Evolutionary conservation across 148 eudicot species (phyloP).

Genomic region (Silene uniflora): DNA sequence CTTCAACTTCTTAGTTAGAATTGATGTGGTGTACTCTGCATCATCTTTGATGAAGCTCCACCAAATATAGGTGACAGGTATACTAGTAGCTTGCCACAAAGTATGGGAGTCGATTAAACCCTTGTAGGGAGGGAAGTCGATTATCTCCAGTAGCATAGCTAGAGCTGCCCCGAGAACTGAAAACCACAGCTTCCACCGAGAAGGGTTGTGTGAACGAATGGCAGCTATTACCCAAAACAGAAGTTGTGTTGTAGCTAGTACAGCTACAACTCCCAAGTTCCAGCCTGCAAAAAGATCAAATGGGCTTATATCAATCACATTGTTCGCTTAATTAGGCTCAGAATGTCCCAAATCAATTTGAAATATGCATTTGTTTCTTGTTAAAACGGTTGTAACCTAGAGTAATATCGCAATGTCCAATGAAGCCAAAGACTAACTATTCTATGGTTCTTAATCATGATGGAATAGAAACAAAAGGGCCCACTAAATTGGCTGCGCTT

Average conservation of each 20-base stretch:
- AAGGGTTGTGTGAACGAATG: conserved; percentile 42
- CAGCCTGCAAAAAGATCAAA: conserved; percentile 30
- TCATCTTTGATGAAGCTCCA: conserved; percentile 85
- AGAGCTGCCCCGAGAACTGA: conserved; percentile 43
- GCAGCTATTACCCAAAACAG: conserved; percentile 58
- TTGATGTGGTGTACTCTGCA: conserved; percentile 45
- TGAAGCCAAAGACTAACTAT: too few species aligned
- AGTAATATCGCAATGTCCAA: too few species aligned
- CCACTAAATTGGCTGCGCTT: background rate
- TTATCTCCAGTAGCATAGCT: conserved; percentile 45
- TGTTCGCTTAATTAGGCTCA: too few species aligned
- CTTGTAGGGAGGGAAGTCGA: conserved; percentile 63
- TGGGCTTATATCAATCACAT: background rate
- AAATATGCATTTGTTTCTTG: background rate
- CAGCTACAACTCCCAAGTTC: conserved; percentile 43
- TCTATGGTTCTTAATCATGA: too few species aligned
- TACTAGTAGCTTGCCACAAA: conserved; percentile 53
- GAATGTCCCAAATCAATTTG: background rate
- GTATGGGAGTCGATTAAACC: conserved; percentile 67
- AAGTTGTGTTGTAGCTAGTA: conserved; percentile 36
- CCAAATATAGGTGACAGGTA: conserved; percentile 60
- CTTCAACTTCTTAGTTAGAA: conserved; percentile 52
- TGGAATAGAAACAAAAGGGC: background rate
- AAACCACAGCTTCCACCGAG: conserved; percentile 63
- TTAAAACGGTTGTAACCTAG: background rate